Conservation (phyloP, 2,329 filamentous ascomycete species). For the Basipetospora chlamydospora region DNA sequence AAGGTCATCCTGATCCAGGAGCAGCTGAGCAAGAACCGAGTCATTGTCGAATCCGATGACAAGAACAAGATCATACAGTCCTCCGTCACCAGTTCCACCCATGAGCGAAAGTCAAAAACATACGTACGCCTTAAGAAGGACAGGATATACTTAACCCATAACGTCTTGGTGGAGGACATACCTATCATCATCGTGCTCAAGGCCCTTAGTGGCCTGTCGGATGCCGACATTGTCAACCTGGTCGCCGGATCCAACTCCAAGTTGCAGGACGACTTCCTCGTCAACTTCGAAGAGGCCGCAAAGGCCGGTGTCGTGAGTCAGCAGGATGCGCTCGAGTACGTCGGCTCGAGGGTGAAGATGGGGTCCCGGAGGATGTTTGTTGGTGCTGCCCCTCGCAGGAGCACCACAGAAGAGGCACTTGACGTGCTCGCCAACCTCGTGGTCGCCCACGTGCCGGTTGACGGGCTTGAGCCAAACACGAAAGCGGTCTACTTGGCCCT, state of each 20-base stretch:
- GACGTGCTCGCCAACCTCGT: constrained; percentile 87
- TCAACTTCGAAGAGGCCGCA: constrained; percentile 88
- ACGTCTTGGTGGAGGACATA: constrained; percentile 84
- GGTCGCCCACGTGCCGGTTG: constrained; percentile 85
- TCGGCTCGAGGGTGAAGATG: constrained; percentile 78
- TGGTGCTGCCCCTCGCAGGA: constrained; percentile 45
- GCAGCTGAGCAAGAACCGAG: constrained; percentile 96
- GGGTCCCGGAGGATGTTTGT: constrained; percentile 50
- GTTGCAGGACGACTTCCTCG: constrained; percentile 88
- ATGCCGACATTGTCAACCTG: constrained; percentile 86
- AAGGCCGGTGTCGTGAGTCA: constrained; percentile 80
- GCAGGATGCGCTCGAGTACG: constrained; percentile 87
- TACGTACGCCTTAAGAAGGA: constrained; percentile 94
- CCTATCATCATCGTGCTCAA: constrained; percentile 89
- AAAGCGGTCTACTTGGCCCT: constrained; percentile 93
- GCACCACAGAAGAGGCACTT: constrained; percentile 78
- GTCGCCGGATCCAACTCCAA: constrained; percentile 74
- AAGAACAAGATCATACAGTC: constrained; percentile 92
- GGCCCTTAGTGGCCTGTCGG: constrained; percentile 82
- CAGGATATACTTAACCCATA: constrained; percentile 76
- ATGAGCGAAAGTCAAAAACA: constrained; percentile 95
- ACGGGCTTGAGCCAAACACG: constrained; percentile 86
- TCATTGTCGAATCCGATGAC: constrained; percentile 85
- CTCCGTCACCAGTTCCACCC: constrained; percentile 93
- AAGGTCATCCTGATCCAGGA: constrained; percentile 98